Evolutionary conservation across 345 rosid genomes (phyloP), one percentile per base, ranked within the genome.

Genomic region (Eutrema japonicum): DNA sequence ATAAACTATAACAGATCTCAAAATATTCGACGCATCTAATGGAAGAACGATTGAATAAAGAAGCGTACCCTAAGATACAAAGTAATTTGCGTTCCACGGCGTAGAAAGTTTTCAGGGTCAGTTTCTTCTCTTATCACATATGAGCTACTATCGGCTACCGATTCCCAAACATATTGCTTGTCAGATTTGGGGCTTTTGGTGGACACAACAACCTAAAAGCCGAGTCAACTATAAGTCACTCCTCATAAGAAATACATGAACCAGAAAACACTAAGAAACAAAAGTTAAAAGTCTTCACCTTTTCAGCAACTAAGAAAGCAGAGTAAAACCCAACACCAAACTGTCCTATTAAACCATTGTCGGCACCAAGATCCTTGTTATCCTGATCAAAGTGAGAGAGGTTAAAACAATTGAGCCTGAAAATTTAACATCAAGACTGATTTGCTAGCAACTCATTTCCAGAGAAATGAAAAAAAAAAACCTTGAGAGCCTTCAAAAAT

Each of bases 321-420:
- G 99, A 92, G 83, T 95, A 92, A 81, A 95, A 95, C 16, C 99
- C 99, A 81, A 95, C 99, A 84, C 97, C 99, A 82, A 95, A 95
- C 78, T 95, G 99, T 32, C 99, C 99, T 9, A 95, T 95, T 86
- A 95, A 79, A 57, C 90, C 74, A 29, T 85, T 95, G 82, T 95
- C 99, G 10, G 88, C 86, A 16, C 99, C 97, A n/a, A 82, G 76
- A 63, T 95, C 97, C 72, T 90, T 77, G 80, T 90, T 95, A 77
- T 95, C 99, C 99, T 95, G 68, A 61, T 76, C 10, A 56, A 4
- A 29, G 10, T 54, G 14, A 73, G 13, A 14, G 46, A 33, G 2
- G 12, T 4, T 5, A 49, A 8, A 11, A 48, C 40, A 38, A 35
- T 27, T 68, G 76, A 18, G 54, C 64, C 59, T 13, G 6, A 10